Percentiles rank a stretch among this genome's conserved stretches.
Conservation (phyloP, 768 basidiomycete genomes). For the Xerocomus brunneocitrinus region DNA sequence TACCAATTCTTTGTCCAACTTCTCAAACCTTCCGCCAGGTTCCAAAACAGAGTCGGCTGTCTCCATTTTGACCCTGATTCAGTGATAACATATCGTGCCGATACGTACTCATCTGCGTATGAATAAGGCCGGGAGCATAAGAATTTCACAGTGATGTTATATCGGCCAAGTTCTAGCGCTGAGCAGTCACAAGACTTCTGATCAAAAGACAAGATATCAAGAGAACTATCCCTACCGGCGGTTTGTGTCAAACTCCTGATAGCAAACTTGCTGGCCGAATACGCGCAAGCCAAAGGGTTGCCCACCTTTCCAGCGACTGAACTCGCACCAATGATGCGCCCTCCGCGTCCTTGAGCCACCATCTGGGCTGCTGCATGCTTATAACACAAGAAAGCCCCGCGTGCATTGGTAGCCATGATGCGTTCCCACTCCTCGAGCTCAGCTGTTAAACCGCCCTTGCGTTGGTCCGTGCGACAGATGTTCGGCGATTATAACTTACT, state of each 20-base stretch:
- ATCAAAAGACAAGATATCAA: background rate
- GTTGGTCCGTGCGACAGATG: background rate
- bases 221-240: slow-evolving; percentile 24
- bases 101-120: slow-evolving; percentile 30
- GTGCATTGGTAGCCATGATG: slow-evolving; percentile 47
- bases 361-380: slow-evolving; percentile 61
- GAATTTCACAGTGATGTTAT: slow-evolving; percentile 40
- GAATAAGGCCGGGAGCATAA: slow-evolving; percentile 35
- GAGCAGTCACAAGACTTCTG: background rate
- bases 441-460: background rate
- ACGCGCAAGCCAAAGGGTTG: slow-evolving; percentile 11
- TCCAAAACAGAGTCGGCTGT: background rate
- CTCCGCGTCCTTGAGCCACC: slow-evolving; percentile 48
- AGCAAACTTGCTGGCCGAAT: slow-evolving; percentile 39
- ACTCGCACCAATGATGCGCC: slow-evolving; percentile 48
- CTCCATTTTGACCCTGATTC: background rate
- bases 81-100: background rate
- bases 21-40: background rate
- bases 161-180: slow-evolving; percentile 29
- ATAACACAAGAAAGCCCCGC: slow-evolving; percentile 58
- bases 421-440: slow-evolving; percentile 38
- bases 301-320: slow-evolving; percentile 11
- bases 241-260: slow-evolving; percentile 40
- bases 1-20: background rate
- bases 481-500: background rate